Evolutionary conservation across 1,139 yeast species (phyloP), one percentile per base, ranked within the genome.

Genomic region (Kodamaea sp.): DNA sequence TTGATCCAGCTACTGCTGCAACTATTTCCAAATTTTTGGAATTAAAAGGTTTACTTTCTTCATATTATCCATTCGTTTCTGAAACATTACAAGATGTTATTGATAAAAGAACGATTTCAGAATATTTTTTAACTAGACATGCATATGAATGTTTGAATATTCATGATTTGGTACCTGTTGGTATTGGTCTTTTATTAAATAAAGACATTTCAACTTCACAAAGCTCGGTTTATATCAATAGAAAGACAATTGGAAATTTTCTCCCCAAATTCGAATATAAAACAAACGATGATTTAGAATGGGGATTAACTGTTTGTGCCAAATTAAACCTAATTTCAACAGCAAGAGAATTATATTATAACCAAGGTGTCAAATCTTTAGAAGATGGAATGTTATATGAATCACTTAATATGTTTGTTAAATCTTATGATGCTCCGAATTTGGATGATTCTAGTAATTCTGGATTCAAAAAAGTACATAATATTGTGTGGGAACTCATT

Each of bases 261-360:
- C 63, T 87, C 28, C 89, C 90, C 7, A 63, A 65, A 11, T 82
- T 71, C 52, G 67, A 78, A 30, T 79, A 79, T 51, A 63, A 71
- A 36, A 75, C 81, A 6, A 82, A 81, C 50, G 92, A 84, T 52
- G 95, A 86, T 51, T 69, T 84, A 46, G 94, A 85, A 55, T 85
- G 95, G 94, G 78, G 84, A 25, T 63, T 86, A 37, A 76, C 86
- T 1, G 67, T 72, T 12, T 74, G 79, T 49, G 69, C 75, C 31
- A 62, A 65, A 39, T 55, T 71, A 32, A 65, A 65, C 32, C 55
- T 74, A 35, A 67, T 77, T n/a, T 60, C 71, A 5, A 78, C 85
- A 7, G 79, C 85, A 1, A 70, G 70, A 45, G 64, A 67, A 32
- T 60, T 79, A 10, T 78, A 70, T 54, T 67, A 72, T 44, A 57